Evolutionary conservation across 1,139 yeast species (phyloP).

Genomic region (Saccharomyces hybrid): DNA sequence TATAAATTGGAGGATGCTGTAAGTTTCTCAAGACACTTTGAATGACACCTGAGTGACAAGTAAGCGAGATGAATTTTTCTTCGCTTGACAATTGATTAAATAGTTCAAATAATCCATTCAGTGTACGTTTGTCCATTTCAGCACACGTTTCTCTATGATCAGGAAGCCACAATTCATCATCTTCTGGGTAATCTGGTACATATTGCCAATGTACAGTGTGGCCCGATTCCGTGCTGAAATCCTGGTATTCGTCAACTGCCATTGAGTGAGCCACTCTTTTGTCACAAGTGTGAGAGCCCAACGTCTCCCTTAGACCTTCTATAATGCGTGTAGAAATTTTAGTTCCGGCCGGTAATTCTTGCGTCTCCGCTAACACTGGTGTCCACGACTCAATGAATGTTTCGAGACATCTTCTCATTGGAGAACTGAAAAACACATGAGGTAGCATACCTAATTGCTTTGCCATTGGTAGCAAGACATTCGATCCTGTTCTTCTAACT

Average conservation of each 20-base stretch:
- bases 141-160: conserved; percentile 39
- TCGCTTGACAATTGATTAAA: conserved; percentile 29
- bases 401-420: conserved; percentile 53
- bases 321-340: conserved; percentile 26
- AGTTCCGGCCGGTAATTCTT: conserved; percentile 8
- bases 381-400: conserved; percentile 57
- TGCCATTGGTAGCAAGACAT: conserved; percentile 41
- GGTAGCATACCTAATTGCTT: conserved; percentile 44
- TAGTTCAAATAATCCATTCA: conserved; percentile 34
- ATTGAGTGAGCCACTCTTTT: conserved; percentile 35
- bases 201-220: conserved; percentile 35
- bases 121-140: conserved; percentile 45
- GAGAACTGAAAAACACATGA: conserved; percentile 49
- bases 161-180: conserved; percentile 38
- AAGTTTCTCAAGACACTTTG: conserved; percentile 44
- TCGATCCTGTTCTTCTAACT: conserved; percentile 38
- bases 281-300: conserved; percentile 64
- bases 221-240: conserved; percentile 11
- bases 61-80: conserved; percentile 38
- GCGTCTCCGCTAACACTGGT: conserved; percentile 29
- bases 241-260: conserved; percentile 18
- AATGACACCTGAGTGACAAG: conserved; percentile 59
- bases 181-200: conserved; percentile 41
- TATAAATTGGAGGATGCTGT: conserved; percentile 45
- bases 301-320: conserved; percentile 58